Evolutionary conservation across 2,329 filamentous ascomycete species (phyloP), one percentile per base, ranked within the genome.

Genomic region (Aureobasidium pullulans): DNA sequence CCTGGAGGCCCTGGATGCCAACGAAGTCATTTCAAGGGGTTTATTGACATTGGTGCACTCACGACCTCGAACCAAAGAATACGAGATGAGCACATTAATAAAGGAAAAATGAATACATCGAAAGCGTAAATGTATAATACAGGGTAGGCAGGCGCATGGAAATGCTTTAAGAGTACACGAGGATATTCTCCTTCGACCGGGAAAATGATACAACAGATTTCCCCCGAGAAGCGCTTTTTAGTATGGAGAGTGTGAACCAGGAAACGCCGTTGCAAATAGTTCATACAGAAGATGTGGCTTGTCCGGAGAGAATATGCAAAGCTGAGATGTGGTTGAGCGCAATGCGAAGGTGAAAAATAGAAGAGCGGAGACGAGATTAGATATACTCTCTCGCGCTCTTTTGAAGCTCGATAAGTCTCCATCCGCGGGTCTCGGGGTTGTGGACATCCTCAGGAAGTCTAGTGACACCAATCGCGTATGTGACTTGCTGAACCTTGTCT

Each of bases 321-420:
- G 40, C 40, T 29, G 31, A 46, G 11, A 19, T 46, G 29, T 16
- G 28, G 52, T 46, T 40, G 31, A 46, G 52, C 40, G 31, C 42
- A 13, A 15, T 28, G 37, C 40, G 42, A 28, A 19, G 19, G 15
- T 11, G 11, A 39, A 23, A 31, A 42, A 39, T 3, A 16, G 7
- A 31, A 37, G 54, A 40, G 13, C 19, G 19, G 13, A 23, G 32
- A 36, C 11, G 42, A n/a, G 59, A 64, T 84, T 78, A 89, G 65
- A 87, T 85, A 68, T 88, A 97, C 77, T 99, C 94, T 69, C 94
- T 85, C 59, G 89, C 93, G 73, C 90, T 95, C 86, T 99, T 99
- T 76, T 99, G 94, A 79, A 99, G 85, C 78, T 99, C 94, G 71
- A 99, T 97, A 73, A 99, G 79, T 69, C 93, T 87, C 94, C 94